Percentiles rank a stretch among this genome's conserved stretches.
These are phyloP conservation scores for Chiua virens DNA, from an alignment of 768 basidiomycete genomes.

Conservation along the genomic window DNA sequence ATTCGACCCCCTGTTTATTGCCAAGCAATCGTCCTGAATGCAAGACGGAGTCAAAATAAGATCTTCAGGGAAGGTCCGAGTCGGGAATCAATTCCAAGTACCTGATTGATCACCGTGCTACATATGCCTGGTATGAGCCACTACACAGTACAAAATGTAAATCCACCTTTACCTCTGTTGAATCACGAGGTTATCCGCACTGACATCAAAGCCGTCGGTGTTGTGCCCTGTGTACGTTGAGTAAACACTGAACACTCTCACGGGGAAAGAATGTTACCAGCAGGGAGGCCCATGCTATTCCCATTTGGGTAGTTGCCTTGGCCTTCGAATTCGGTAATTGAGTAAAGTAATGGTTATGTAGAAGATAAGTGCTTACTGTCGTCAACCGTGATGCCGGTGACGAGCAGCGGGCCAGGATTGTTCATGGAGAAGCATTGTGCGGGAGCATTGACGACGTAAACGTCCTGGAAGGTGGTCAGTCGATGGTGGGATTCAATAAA, in stretches of 20 bases:
- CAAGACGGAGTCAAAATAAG: not conserved
- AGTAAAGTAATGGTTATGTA: not conserved
- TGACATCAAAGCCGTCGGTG: constrained; percentile 51
- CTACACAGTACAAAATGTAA: not conserved
- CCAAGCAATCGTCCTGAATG: constrained; percentile 60
- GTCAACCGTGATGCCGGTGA: constrained; percentile 52
- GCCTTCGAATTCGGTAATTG: constrained; percentile 33
- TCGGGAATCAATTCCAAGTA: not conserved
- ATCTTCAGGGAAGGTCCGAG: not conserved
- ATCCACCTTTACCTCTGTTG: constrained; percentile 13
- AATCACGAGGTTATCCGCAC: constrained; percentile 38
- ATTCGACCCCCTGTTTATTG: constrained; percentile 45
- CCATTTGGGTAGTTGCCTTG: constrained; percentile 52
- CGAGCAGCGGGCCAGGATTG: constrained; percentile 33
- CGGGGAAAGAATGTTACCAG: constrained; percentile 35
- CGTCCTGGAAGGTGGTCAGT: constrained; percentile 21
- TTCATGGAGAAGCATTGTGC: constrained; percentile 32
- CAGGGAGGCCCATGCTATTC: constrained; percentile 46
- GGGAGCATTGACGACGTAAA: constrained; percentile 42
- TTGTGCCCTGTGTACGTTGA: constrained; percentile 37
- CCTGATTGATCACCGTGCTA: constrained; percentile 29
- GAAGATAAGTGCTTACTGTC: constrained; percentile 40
- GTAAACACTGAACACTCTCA: not conserved
- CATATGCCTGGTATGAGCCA: not conserved
- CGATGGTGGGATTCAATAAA: not conserved